phyloP scores from a whole-genome alignment of 2,329 filamentous ascomycete genomes.

The Penicillium griseofulvum region DNA sequence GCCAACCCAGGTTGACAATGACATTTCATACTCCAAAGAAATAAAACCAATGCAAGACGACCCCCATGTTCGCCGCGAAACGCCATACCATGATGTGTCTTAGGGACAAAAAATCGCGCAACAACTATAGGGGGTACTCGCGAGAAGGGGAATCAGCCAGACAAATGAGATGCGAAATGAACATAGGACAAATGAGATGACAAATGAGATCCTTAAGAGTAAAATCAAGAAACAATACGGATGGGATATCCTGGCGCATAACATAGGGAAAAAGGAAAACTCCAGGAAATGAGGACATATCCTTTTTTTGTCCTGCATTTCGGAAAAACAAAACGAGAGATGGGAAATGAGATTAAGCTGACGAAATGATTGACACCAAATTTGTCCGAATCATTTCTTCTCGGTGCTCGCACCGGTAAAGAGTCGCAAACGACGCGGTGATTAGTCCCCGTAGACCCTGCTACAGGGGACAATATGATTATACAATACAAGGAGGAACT shows the following conservation, averaged over 20 bases:
- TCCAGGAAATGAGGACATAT: slow-evolving; percentile 1
- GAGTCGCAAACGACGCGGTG: background rate
- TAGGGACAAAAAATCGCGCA: slow-evolving; percentile 13
- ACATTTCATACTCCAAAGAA: background rate
- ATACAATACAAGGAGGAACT: slow-evolving; percentile 23
- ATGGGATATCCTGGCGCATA: slow-evolving; percentile 1
- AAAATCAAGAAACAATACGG: background rate
- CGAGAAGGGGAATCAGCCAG: slow-evolving; percentile 14
- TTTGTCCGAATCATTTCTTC: background rate
- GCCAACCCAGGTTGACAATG: background rate
- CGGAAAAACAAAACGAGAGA: background rate
- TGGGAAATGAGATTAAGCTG: background rate
- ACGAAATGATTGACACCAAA: background rate
- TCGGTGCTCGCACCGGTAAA: slow-evolving; percentile 5
- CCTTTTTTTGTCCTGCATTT: slow-evolving; percentile 7
- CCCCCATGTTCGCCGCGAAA: slow-evolving; percentile 17
- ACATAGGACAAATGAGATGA: background rate
- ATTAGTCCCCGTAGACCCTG: slow-evolving; percentile 24
- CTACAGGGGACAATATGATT: slow-evolving; percentile 18
- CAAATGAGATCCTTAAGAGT: slow-evolving; percentile 3
- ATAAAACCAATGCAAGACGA: slow-evolving; percentile 8
- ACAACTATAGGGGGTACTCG: slow-evolving; percentile 25
- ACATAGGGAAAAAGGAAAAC: background rate
- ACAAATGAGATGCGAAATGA: background rate
- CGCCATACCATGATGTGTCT: slow-evolving; percentile 20